phyloP scores from a whole-genome alignment of 345 rosid species.

The Sonneratia alba region DNA sequence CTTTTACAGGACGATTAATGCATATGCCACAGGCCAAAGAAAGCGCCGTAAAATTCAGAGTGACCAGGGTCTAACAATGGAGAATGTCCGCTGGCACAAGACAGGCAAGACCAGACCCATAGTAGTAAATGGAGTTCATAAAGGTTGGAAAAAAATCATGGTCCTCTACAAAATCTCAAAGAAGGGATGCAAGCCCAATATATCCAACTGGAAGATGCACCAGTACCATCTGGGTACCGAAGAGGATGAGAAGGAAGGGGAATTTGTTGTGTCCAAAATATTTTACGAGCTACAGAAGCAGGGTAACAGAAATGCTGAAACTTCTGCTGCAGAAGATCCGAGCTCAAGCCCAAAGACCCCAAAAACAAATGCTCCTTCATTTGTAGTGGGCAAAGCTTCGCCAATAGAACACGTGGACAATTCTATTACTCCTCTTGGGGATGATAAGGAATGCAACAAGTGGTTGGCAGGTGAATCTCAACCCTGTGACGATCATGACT shows the following conservation, averaged over 20 bases:
- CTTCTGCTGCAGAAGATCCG: not conserved
- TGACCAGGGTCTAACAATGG: constrained; percentile 28
- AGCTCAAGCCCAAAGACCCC: constrained; percentile 64
- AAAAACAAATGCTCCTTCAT: constrained; percentile 51
- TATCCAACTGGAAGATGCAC: constrained; percentile 79
- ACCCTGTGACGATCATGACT: constrained; percentile 30
- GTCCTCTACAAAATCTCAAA: constrained; percentile 71
- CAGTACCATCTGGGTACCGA: constrained; percentile 81
- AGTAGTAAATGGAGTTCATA: constrained; percentile 44
- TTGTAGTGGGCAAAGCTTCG: constrained; percentile 23
- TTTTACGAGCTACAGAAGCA: constrained; percentile 51
- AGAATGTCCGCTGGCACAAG: constrained; percentile 92
- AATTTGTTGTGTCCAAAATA: constrained; percentile 70
- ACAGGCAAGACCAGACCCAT: constrained; percentile 78
- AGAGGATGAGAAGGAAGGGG: constrained; percentile 62
- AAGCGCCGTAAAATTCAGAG: constrained; percentile 75
- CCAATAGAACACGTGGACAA: constrained; percentile 15
- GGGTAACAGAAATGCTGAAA: constrained; percentile 20
- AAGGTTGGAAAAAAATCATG: constrained; percentile 87
- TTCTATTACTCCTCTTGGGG: constrained; percentile 16
- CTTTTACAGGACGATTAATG: constrained; percentile 68
- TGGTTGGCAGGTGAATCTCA: constrained; percentile 73
- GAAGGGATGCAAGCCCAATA: constrained; percentile 61
- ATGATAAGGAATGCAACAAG: constrained; percentile 11
- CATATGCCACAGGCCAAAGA: constrained; percentile 83